Base-by-base conservation (phyloP, 164 flowering plant species). In the Piper betle region DNA sequence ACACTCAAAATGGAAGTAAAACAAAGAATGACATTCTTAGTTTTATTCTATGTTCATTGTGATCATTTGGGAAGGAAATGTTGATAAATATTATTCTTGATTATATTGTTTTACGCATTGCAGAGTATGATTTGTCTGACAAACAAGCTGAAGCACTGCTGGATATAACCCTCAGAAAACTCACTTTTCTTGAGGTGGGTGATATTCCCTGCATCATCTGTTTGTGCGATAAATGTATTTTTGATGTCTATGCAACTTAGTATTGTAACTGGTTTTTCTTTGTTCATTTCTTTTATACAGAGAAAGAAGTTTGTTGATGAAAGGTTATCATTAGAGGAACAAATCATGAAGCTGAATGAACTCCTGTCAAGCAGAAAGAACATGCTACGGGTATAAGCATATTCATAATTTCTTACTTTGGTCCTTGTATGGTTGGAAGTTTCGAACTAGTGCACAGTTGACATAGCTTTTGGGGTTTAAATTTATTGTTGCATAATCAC, bases 91-190 rank as follows among this genome's bases (percentile, higher is more conserved):
- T 38, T 3, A 17, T 58, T 37, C n/a, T 37, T 39, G 7, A 12
- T 15, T 15, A 7, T 6, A 15, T 10, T 39, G 20, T 41, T 39
- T 60, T 58, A 13, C 52, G 59, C 66, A 19, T 58, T 68, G 71
- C 84, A 93, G 99, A 79, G 62, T 88, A 78, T 66, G 72, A 68
- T 71, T 77, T 94, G 57, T 85, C 97, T 66, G 89, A 82, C 52
- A 88, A 82, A 72, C 99, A 94, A 82, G 96, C 97, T 69, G 97
- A 91, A 64, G 95, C 99, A 60, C 74, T 94, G 71, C 64, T 94
- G 74, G 96, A 86, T 72, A 91, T 91, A 55, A 84, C 76, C 72
- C 72, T 91, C 55, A 80, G 99, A 71, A 82, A 75, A 70, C 91
- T 94, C 50, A 85, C 86, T 60, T 65, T 64, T 64, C 87, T 86